Percentiles rank a stretch among this genome's conserved stretches.
These are phyloP conservation scores for Flaveria ramosissima DNA, from an alignment of 129 eudicot genomes.

Conservation along the genomic window DNA sequence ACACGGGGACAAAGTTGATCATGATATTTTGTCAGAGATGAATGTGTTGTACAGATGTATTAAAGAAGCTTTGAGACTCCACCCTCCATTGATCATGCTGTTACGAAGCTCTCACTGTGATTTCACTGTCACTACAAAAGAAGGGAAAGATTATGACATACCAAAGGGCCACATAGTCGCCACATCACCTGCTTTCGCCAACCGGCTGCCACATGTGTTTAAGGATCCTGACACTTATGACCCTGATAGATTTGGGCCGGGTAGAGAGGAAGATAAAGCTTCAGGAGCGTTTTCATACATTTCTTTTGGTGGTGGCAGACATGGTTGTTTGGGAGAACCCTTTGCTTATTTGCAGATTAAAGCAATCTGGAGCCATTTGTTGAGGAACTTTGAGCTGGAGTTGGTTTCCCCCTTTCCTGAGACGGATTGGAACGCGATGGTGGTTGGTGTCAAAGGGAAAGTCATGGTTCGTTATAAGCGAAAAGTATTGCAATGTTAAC, in stretches of 20 bases:
- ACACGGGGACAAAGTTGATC: conserved; percentile 66
- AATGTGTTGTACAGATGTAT: conserved; percentile 76
- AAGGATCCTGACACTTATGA: conserved; percentile 83
- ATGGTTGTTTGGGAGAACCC: conserved; percentile 93
- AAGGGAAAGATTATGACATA: conserved; percentile 81
- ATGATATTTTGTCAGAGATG: conserved; percentile 86
- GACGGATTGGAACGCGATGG: conserved; percentile 97
- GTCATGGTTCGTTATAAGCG: conserved; percentile 94
- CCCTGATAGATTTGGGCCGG: conserved; percentile 80
- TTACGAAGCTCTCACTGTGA: conserved; percentile 76
- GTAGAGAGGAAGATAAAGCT: conserved; percentile 87
- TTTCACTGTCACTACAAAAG: conserved; percentile 71
- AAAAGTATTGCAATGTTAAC: conserved; percentile 36
- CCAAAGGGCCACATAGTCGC: conserved; percentile 96
- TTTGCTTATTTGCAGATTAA: conserved; percentile 93
- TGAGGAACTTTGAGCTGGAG: conserved; percentile 87
- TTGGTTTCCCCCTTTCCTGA: conserved; percentile 90
- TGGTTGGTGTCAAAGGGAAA: conserved; percentile 94
- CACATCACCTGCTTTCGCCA: conserved; percentile 92
- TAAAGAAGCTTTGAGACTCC: conserved; percentile 91
- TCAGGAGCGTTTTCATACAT: conserved; percentile 92
- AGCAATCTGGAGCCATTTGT: conserved; percentile 92
- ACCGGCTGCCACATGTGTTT: conserved; percentile 75
- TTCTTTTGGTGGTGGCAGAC: conserved; percentile 98
- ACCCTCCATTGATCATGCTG: conserved; percentile 94